Base-by-base conservation (phyloP, 345 rosid genomes). In the Citrus maxima region DNA sequence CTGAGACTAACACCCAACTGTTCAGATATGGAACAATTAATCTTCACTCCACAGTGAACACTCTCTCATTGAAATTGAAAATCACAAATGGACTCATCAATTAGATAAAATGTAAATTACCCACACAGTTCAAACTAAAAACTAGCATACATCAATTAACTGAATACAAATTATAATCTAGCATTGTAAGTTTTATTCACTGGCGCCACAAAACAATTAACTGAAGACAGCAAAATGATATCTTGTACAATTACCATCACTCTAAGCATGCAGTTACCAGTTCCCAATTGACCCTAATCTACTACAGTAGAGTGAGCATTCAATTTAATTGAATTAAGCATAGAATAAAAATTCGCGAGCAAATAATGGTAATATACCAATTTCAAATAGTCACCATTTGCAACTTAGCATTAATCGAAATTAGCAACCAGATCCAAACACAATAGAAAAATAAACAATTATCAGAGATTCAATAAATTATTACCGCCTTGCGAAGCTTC, bases 401-500 rank as follows among this genome's bases (percentile, higher is more conserved):
- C 55, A 68, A 24, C 7, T 28, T 62, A 28, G 67, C 65, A 27
- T 62, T 27, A 14, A 62, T 62, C 67, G 13, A 37, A 54, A 75
- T 19, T 54, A 59, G 32, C 25, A 21, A 6, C 40, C 7, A 70
- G 25, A 64, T 28, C 67, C 60, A 59, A 51, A 25, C 0, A 34
- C 0, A 9, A 70, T 0, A 70, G 16, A 3, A 19, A 6, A 27
- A 64, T 0, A 0, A n/a, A 68, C 12, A 24, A 7, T 27, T 28
- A 72, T 32, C 8, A 34, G 32, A 13, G 14, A 19, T 5, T 7
- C 18, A 19, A 68, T 62, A 72, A 46, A 13, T 7, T 56, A 66
- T 82, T 88, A 93, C 97, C 89, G 97, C 97, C 77, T 90, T 88
- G 65, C 95, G 91, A 1, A 93, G 93, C 87, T 93, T 93, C 88